These are phyloP conservation scores for Basipetospora chlamydospora DNA, from an alignment of 2,329 filamentous ascomycete genomes.

Conservation along the genomic window DNA sequence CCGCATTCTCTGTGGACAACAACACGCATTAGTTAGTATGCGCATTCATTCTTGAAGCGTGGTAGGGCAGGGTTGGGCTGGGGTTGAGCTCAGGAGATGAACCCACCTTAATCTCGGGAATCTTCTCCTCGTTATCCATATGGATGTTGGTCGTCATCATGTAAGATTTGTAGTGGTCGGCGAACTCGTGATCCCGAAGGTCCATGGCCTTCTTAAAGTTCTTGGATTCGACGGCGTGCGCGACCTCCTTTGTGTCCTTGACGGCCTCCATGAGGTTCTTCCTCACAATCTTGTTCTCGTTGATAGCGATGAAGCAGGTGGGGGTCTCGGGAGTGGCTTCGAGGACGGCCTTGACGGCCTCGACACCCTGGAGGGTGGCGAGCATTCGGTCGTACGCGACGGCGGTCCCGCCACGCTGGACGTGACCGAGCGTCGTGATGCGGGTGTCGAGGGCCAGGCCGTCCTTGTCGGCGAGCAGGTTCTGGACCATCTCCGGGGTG, in stretches of 20 bases:
- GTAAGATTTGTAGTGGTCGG: conserved; percentile 82
- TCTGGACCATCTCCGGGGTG: conserved; percentile 64
- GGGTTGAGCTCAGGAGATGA: background rate
- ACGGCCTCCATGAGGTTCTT: conserved; percentile 85
- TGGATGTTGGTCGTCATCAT: conserved; percentile 78
- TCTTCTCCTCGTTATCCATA: conserved; percentile 48
- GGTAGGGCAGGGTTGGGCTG: background rate
- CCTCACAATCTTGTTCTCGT: conserved; percentile 92
- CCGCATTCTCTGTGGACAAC: conserved; percentile 55
- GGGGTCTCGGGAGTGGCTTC: conserved; percentile 79
- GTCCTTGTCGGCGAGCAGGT: conserved; percentile 61
- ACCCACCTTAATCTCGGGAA: conserved; percentile 52
- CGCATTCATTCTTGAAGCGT: background rate
- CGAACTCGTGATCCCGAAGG: conserved; percentile 83
- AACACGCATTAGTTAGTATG: background rate
- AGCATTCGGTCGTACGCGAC: conserved; percentile 93
- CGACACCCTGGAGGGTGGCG: conserved; percentile 81
- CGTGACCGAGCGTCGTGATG: conserved; percentile 89
- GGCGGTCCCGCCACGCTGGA: conserved; percentile 86
- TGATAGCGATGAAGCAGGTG: conserved; percentile 90
- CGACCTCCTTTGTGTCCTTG: conserved; percentile 68
- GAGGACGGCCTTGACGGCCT: conserved; percentile 82
- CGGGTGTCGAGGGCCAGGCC: conserved; percentile 77
- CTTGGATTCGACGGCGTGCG: conserved; percentile 65
- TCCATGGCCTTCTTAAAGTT: conserved; percentile 81